Conservation (phyloP, 257 asterid species). For the Eucommia ulmoides region DNA sequence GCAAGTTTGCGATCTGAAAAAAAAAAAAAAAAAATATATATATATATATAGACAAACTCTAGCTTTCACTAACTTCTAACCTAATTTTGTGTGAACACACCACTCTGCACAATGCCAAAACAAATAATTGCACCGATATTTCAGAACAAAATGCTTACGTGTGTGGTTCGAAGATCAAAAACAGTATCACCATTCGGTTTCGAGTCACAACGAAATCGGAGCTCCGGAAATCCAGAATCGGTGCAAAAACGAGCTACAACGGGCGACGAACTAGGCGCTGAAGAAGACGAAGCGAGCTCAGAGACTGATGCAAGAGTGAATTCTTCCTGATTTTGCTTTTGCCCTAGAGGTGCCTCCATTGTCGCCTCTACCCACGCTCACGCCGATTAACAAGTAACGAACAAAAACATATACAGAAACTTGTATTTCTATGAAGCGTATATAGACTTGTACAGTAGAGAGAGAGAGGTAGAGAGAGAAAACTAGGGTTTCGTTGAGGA, state of each 20-base stretch:
- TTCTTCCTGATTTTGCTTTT: conserved; percentile 36
- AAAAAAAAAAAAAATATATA: neutral
- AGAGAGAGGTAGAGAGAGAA: neutral
- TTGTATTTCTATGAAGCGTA: neutral
- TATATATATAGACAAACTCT: neutral
- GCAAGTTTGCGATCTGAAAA: neutral
- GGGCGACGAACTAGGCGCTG: conserved; percentile 30
- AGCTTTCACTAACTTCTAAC: neutral
- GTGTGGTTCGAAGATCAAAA: conserved; percentile 47
- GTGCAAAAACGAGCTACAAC: conserved; percentile 53
- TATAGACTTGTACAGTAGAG: neutral
- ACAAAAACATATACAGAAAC: neutral
- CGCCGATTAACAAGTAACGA: neutral
- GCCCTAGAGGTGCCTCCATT: conserved; percentile 30
- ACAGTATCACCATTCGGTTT: conserved; percentile 29
- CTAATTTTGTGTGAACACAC: neutral
- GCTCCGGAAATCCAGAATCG: conserved; percentile 31
- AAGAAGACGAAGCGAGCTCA: conserved; percentile 55
- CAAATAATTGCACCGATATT: too few relatives aligned
- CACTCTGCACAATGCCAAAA: neutral
- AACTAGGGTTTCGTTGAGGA: neutral
- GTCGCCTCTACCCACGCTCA: neutral
- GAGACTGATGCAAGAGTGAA: conserved; percentile 61
- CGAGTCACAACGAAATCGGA: conserved; percentile 39
- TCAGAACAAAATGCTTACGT: conserved; percentile 17